A percentile compares a stretch with the other conserved stretches of the same genome.
Evolutionary conservation across 768 basidiomycete species (phyloP).

Genomic region (Dentipellis fragilis): DNA sequence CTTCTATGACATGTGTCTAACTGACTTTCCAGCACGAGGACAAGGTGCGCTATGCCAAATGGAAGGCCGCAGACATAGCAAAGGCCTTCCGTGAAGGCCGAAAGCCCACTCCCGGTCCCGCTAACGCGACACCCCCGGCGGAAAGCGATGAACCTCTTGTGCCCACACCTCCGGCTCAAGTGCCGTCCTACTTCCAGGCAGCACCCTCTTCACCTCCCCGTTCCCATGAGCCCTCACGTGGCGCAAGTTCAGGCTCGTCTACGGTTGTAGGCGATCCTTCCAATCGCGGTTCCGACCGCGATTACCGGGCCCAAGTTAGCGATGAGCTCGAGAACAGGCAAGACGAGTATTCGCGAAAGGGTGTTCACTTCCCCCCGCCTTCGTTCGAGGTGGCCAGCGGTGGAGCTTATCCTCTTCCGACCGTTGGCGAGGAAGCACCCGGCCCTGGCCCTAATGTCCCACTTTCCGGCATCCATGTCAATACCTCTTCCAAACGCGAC

Average conservation of each 20-base stretch:
- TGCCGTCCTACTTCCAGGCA: constrained; percentile 12
- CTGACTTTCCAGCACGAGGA: constrained; percentile 53
- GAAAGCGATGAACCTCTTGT: constrained; percentile 15
- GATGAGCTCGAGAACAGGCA: constrained; percentile 32
- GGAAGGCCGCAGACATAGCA: constrained; percentile 94
- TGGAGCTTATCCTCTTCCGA: neutral
- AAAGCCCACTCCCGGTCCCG: constrained; percentile 71
- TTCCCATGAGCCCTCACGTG: neutral
- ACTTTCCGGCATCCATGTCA: neutral
- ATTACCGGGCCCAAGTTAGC: constrained; percentile 27
- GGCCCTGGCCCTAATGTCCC: constrained; percentile 1
- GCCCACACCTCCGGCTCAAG: constrained; percentile 7
- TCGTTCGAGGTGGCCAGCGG: neutral
- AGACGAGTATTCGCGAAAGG: constrained; percentile 4
- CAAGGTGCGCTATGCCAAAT: constrained; percentile 90
- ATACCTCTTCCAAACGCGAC: neutral
- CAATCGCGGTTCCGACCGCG: neutral
- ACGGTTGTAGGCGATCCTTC: neutral
- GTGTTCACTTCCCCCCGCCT: constrained; percentile 7
- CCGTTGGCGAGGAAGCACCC: constrained; percentile 2
- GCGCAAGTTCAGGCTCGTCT: neutral
- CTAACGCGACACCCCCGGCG: constrained; percentile 29
- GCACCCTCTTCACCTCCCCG: neutral
- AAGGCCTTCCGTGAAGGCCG: constrained; percentile 94
- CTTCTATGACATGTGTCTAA: neutral